A percentile compares a stretch with the other conserved stretches of the same genome.
Conservation (phyloP, 345 rosid genomes). For the Moringa oleifera region DNA sequence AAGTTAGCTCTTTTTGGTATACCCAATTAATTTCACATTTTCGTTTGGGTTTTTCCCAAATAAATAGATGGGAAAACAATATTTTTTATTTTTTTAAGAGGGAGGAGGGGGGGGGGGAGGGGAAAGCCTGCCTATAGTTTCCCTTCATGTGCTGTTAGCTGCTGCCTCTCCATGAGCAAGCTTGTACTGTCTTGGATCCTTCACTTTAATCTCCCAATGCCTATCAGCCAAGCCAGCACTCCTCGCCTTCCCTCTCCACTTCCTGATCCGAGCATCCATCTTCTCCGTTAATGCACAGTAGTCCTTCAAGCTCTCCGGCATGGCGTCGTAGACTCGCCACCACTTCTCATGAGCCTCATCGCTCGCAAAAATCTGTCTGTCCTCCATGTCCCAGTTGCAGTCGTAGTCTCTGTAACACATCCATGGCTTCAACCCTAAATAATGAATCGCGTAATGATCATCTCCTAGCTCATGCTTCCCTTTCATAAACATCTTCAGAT, state of each 20-base stretch:
- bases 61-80: too few species aligned
- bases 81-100: too few species aligned
- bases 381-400: constrained; percentile 70
- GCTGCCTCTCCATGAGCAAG: constrained; percentile 14
- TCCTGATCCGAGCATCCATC: constrained; percentile 41
- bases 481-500: constrained; percentile 38
- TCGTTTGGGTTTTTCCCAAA: too few species aligned
- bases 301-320: constrained; percentile 46
- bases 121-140: too few species aligned
- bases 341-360: constrained; percentile 54
- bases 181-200: constrained; percentile 44
- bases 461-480: neutral
- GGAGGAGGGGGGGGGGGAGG: too few species aligned
- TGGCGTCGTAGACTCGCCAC: constrained; percentile 67
- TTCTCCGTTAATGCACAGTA: constrained; percentile 48
- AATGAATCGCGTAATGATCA: constrained; percentile 44
- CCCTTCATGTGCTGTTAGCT: too few species aligned
- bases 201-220: constrained; percentile 60
- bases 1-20: too few species aligned
- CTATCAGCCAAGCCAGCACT: constrained; percentile 32
- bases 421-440: constrained; percentile 90
- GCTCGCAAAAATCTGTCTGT: constrained; percentile 44
- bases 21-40: too few species aligned
- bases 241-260: constrained; percentile 52
- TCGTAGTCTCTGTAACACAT: constrained; percentile 83